These are phyloP conservation scores for Symmetrospora coprosmae DNA, from an alignment of 768 basidiomycete species.

Conservation along the genomic window DNA sequence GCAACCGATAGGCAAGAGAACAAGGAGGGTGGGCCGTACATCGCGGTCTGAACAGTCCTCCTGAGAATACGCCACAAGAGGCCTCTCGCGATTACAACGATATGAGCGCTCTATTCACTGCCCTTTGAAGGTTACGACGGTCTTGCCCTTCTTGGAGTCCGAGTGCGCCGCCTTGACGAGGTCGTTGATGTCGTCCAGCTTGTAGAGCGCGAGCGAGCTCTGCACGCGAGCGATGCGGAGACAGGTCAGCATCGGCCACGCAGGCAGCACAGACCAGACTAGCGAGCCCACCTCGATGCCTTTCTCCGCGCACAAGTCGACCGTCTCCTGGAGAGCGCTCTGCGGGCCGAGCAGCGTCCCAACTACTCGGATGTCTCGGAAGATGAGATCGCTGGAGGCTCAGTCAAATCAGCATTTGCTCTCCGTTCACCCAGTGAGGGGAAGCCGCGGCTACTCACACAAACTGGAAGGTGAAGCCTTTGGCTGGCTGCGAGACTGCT, in stretches of 20 bases:
- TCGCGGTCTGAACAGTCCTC: too few relatives aligned
- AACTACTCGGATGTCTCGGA: conserved; percentile 18
- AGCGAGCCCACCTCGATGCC: conserved; percentile 3
- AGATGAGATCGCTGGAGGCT: conserved; percentile 12
- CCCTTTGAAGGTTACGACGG: background rate
- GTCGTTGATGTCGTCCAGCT: conserved; percentile 13
- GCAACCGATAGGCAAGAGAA: too few relatives aligned
- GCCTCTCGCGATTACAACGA: too few relatives aligned
- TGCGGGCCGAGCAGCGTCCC: conserved; percentile 15
- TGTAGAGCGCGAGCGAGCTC: background rate
- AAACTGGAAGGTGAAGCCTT: conserved; percentile 19
- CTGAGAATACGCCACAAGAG: too few relatives aligned
- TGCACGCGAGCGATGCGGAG: background rate
- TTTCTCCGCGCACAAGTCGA: conserved; percentile 21
- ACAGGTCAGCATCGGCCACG: too few relatives aligned
- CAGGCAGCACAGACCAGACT: too few relatives aligned
- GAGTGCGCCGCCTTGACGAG: conserved; percentile 5
- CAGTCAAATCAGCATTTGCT: background rate
- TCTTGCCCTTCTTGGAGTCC: conserved; percentile 6
- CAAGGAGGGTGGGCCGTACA: too few relatives aligned
- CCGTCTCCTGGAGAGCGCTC: conserved; percentile 15
- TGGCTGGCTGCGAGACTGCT: conserved; percentile 23
- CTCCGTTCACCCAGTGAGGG: background rate
- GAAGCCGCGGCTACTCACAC: background rate
- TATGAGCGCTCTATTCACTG: too few relatives aligned